Conservation (phyloP, 2,329 filamentous ascomycete species). For the Talaromyces albobiverticillius region DNA sequence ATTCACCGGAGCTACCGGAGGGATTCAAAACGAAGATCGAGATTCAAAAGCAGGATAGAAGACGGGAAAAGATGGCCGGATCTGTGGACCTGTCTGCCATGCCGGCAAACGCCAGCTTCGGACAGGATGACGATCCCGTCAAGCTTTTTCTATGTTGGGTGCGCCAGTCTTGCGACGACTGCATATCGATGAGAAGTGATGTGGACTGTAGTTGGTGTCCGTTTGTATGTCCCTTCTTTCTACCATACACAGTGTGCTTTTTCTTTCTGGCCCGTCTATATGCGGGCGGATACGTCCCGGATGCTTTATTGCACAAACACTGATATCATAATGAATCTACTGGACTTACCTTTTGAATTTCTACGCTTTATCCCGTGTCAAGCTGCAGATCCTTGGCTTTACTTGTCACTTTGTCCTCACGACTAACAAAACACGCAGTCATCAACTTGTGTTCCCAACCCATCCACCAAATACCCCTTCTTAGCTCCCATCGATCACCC, state of each 20-base stretch:
- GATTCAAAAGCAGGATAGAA: neutral
- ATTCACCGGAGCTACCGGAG: neutral
- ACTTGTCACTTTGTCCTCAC: neutral
- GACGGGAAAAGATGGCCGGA: neutral
- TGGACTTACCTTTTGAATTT: neutral
- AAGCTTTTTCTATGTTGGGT: conserved; percentile 30
- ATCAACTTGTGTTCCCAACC: conserved; percentile 40
- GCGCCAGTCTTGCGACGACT: conserved; percentile 33
- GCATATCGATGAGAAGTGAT: conserved; percentile 26
- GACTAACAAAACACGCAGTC: conserved; percentile 24
- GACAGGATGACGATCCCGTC: conserved; percentile 12
- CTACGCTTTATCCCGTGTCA: neutral
- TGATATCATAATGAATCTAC: neutral
- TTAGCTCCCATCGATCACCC: conserved; percentile 34
- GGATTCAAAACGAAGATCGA: neutral
- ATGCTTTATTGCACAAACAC: neutral
- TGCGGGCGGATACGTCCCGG: neutral
- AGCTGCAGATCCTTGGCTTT: neutral
- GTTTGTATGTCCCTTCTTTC: conserved; percentile 27
- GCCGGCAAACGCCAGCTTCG: neutral
- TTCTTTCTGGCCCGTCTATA: neutral
- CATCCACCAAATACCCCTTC: conserved; percentile 30
- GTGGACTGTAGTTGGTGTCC: conserved; percentile 38
- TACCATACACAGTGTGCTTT: conserved; percentile 12
- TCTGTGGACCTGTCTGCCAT: neutral